Conservation (phyloP, 169 alveolate species). For the Plasmodium reichenowi region DNA sequence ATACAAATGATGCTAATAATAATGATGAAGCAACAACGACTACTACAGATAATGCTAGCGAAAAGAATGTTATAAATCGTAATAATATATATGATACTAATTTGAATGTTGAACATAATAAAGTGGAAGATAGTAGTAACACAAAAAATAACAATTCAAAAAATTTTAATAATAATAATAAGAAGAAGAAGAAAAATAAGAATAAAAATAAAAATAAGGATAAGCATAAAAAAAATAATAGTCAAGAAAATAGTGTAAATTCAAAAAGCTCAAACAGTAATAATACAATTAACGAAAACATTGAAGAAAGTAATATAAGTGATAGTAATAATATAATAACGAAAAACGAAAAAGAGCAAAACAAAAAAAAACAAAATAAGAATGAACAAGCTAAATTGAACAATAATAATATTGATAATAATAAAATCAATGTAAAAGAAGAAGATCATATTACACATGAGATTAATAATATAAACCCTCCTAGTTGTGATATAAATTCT, state of each 20-base stretch:
- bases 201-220: not conserved
- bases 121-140: not conserved
- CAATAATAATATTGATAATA: not conserved
- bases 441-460: not conserved
- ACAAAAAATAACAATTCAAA: not conserved
- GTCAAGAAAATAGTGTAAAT: too few species aligned
- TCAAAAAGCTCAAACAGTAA: too few species aligned
- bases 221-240: not conserved
- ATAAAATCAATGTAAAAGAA: not conserved
- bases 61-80: not conserved
- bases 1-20: not conserved
- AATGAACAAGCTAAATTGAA: too few species aligned
- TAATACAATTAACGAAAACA: too few species aligned
- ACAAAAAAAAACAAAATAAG: too few species aligned
- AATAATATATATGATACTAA: not conserved
- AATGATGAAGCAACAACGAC: constrained; percentile 5
- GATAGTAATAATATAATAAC: not conserved
- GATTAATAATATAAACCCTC: not conserved
- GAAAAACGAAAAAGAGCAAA: too few species aligned
- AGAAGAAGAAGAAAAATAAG: not conserved
- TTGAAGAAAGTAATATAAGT: not conserved
- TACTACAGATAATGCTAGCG: not conserved
- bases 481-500: too few species aligned
- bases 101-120: not conserved
- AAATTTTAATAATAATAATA: not conserved